Percentiles rank a stretch among this genome's conserved stretches.
These are phyloP conservation scores for Pulicaria dysenterica DNA, from an alignment of 129 eudicot species.

Conservation along the genomic window DNA sequence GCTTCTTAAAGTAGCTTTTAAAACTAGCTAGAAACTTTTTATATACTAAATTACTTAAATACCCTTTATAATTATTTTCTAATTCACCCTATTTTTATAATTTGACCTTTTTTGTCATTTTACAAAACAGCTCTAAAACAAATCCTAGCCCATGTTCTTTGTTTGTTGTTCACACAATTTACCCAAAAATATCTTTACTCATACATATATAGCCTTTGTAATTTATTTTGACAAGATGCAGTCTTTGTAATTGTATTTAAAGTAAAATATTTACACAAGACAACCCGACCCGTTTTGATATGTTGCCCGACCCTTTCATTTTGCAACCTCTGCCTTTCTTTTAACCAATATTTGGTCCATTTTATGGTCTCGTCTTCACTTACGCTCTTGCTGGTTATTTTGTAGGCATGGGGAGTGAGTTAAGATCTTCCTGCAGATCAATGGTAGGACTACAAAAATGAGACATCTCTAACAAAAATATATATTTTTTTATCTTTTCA, in stretches of 20 bases:
- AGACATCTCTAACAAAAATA: not conserved
- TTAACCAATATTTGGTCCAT: conserved; percentile 2
- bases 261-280: not conserved
- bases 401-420: conserved; percentile 68
- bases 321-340: not conserved
- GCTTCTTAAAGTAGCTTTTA: too few species aligned
- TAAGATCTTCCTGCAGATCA: conserved; percentile 28
- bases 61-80: too few species aligned
- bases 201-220: not conserved
- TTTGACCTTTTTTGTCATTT: too few species aligned
- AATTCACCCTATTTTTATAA: too few species aligned
- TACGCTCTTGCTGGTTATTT: conserved; percentile 9
- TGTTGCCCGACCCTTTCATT: not conserved
- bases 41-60: too few species aligned
- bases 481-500: not conserved
- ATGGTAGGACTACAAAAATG: conserved; percentile 1
- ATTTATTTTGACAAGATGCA: not conserved
- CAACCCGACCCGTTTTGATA: not conserved
- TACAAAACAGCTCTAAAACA: too few species aligned
- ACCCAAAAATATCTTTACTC: not conserved
- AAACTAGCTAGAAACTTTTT: too few species aligned
- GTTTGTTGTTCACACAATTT: too few species aligned
- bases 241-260: not conserved
- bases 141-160: too few species aligned
- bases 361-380: not conserved